A percentile compares a stretch with the other conserved stretches of the same genome.
phyloP scores from a whole-genome alignment of 2,329 filamentous ascomycete genomes.

The Talaromyces atroroseus region DNA sequence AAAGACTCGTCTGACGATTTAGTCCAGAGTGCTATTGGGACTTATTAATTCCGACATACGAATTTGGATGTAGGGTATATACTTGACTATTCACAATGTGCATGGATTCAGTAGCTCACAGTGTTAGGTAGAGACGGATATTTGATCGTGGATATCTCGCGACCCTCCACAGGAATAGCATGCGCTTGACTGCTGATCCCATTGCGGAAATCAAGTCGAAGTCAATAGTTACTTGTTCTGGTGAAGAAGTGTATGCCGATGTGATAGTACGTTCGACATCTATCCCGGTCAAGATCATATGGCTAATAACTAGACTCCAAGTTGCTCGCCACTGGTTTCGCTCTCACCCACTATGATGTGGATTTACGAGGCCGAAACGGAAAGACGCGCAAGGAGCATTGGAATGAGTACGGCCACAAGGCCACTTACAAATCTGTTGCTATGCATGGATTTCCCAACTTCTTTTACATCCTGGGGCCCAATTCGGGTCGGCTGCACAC shows the following conservation, averaged over 20 bases:
- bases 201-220: conserved; percentile 14
- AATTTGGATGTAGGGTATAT: conserved; percentile 21
- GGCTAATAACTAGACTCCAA: neutral
- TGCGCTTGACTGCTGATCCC: conserved; percentile 14
- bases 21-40: conserved; percentile 17
- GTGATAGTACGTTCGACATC: neutral
- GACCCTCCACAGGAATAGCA: conserved; percentile 1
- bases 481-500: conserved; percentile 16
- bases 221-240: conserved; percentile 1
- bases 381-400: conserved; percentile 16
- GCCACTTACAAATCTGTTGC: conserved; percentile 19
- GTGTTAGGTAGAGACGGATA: neutral
- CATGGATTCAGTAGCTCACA: neutral
- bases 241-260: neutral
- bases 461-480: conserved; percentile 21
- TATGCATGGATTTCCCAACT: conserved; percentile 22
- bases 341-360: conserved; percentile 18
- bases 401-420: conserved; percentile 17
- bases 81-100: neutral
- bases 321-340: conserved; percentile 20
- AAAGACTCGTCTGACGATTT: no score
- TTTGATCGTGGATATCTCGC: conserved; percentile 4
- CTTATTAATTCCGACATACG: conserved; percentile 16
- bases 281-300: neutral
- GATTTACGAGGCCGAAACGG: conserved; percentile 15